Base-by-base conservation (phyloP, 2,329 filamentous ascomycete genomes). In the Decorospora gaudefroyi region DNA sequence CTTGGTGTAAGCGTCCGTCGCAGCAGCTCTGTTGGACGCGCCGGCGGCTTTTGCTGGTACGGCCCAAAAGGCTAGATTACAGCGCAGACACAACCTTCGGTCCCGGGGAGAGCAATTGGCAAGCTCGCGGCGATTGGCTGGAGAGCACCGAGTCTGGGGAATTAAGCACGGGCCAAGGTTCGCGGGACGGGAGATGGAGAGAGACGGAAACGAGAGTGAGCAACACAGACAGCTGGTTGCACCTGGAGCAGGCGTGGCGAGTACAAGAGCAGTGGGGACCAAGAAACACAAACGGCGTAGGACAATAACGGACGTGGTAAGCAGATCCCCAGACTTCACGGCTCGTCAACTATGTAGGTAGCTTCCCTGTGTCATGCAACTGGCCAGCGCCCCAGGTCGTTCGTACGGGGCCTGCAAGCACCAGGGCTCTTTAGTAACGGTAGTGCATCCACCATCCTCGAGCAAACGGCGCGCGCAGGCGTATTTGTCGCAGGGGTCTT, bases 61-160 rank as follows among this genome's bases (percentile, higher is more conserved):
- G 49, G 47, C 44, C 47, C 42, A 36, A 41, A 46, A 53, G 59
- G 53, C 51, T 53, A 61, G 59, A 55, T 56, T 52, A 46, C 49
- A 48, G 52, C 45, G 57, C 51, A 61, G 55, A 57, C 59, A 64
- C 59, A 53, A 57, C 54, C 58, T 61, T 49, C 17, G 49, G 45
- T 45, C 42, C 46, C 53, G 53, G 56, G 13, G 40, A 51, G 46
- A 61, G 62, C 55, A 64, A 53, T 53, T 54, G 58, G 50, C 47
- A 55, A 59, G 48, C 47, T 53, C 40, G 41, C 50, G 42, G 52
- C 55, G 61, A 67, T 67, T 65, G 62, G 63, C 42, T 43, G 51
- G 38, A 15, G 26, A n/a, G 31, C 11, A 6, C 42, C 36, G 38
- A 50, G 38, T 47, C 46, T 47, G 42, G 49, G 51, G 49, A 45